Base-by-base conservation (phyloP, 2,329 filamentous ascomycete species). In the Fusarium sp. region DNA sequence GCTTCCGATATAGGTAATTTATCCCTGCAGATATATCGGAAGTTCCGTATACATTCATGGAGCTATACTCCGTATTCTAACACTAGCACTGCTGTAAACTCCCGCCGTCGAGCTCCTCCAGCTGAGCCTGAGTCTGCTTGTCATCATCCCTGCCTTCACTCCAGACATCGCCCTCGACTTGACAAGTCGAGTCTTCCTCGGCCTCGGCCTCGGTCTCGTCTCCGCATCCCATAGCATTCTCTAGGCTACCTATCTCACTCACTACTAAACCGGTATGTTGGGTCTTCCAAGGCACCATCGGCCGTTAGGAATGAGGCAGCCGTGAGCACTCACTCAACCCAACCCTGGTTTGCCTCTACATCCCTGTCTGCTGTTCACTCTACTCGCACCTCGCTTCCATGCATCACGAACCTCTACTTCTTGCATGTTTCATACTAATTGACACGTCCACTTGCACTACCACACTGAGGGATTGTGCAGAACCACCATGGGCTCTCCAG, bases 21-120 rank as follows among this genome's bases (percentile, higher is more conserved):
- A 73, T 73, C 70, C 70, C 70, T 72, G 70, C 62, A 50, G 69
- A 67, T 72, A 59, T 59, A 72, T 63, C 70, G 66, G 62, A 67
- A 32, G 33, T 66, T 61, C 66, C 70, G 69, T 62, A 47, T 66
- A 15, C 38, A 47, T 37, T 37, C 35, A 37, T 66, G 61, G 69
- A 68, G 47, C 35, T 57, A 22, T 38, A 56, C 65, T 62, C 33
- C 35, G 45, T 68, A 61, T 56, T 47, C 43, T 47, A 47, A 47
- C 43, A 47, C 43, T 43, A 43, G n/a, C n/a, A 43, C 38, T 43
- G 20, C 38, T 47, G 22, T 22, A 22, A 15, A 47, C 38, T 43
- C 15, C 37, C 37, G 37, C 37, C 37, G 37, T 22, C 11, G 43
- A 9, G 14, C 43, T 47, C 25, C 12, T 25, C 43, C 43, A 47